Evolutionary conservation across 495 filamentous ascomycete species (phyloP).

Genomic region (Hypomontagnella submonticulosa): DNA sequence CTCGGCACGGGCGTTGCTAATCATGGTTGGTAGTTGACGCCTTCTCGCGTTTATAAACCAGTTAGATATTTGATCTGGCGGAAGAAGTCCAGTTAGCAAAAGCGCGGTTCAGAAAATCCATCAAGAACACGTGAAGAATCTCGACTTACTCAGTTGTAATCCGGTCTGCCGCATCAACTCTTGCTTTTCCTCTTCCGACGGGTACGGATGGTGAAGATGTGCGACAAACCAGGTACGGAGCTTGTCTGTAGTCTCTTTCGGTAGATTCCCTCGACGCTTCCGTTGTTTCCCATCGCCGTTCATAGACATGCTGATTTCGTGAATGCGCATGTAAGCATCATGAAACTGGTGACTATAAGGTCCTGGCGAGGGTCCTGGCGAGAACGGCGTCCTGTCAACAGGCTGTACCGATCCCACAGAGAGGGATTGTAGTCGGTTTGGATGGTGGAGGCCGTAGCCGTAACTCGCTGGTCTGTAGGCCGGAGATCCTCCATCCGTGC

Average conservation of each 20-base stretch:
- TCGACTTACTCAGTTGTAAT: conserved; percentile 81
- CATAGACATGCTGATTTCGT: conserved; percentile 43
- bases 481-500: conserved; percentile 33
- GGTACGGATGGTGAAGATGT: conserved; percentile 85
- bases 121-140: too few relatives aligned
- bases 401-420: conserved; percentile 46
- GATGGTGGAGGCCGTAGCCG: conserved; percentile 48
- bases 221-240: conserved; percentile 82
- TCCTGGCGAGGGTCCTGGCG: conserved; percentile 46
- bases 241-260: conserved; percentile 84
- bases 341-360: conserved; percentile 45
- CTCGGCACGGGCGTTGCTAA: conserved; percentile 63
- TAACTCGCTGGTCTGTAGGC: conserved; percentile 31
- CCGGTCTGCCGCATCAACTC: conserved; percentile 79
- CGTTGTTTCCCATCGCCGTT: conserved; percentile 67
- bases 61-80: conserved; percentile 78
- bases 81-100: conserved; percentile 22
- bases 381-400: conserved; percentile 52
- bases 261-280: conserved; percentile 78
- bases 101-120: neutral
- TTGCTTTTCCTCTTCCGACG: conserved; percentile 91
- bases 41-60: conserved; percentile 96
- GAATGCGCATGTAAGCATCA: conserved; percentile 43
- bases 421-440: conserved; percentile 51
- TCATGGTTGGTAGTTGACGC: conserved; percentile 75